Percentiles rank a stretch among this genome's conserved stretches.
Conservation (phyloP, 306 rosid species). For the Purshia tridentata region DNA sequence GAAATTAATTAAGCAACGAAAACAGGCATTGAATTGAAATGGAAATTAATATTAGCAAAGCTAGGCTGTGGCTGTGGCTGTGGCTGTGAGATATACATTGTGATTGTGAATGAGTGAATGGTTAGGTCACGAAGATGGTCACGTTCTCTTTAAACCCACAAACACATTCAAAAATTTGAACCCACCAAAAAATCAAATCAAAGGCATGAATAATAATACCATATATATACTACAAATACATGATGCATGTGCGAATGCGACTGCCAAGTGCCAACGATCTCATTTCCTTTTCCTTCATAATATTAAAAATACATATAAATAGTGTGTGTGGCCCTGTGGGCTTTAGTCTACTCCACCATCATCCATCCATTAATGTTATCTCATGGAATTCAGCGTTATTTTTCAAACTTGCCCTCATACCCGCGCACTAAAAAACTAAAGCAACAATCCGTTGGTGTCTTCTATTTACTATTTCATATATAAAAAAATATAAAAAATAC, state of each 20-base stretch:
- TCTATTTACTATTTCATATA: slow-evolving; percentile 5
- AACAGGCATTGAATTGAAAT: slow-evolving; percentile 39
- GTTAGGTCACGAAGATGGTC: slow-evolving; percentile 69
- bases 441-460: slow-evolving; percentile 36
- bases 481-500: background rate
- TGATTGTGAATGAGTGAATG: slow-evolving; percentile 10
- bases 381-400: slow-evolving; percentile 83
- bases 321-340: slow-evolving; percentile 41
- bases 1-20: background rate
- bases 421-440: slow-evolving; percentile 69
- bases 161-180: slow-evolving; percentile 42
- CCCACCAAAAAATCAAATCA: background rate
- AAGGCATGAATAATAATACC: too few relatives aligned
- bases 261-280: background rate
- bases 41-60: slow-evolving; percentile 15
- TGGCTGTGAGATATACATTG: too few relatives aligned
- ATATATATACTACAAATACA: background rate
- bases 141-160: slow-evolving; percentile 43
- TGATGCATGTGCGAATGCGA: too few relatives aligned
- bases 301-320: background rate
- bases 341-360: slow-evolving; percentile 34
- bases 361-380: slow-evolving; percentile 34
- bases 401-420: slow-evolving; percentile 86
- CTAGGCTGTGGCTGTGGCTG: too few relatives aligned
- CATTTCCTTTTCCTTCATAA: background rate